These are phyloP conservation scores for Colletotrichum viniferum DNA, from an alignment of 2,329 filamentous ascomycete genomes.

Conservation along the genomic window DNA sequence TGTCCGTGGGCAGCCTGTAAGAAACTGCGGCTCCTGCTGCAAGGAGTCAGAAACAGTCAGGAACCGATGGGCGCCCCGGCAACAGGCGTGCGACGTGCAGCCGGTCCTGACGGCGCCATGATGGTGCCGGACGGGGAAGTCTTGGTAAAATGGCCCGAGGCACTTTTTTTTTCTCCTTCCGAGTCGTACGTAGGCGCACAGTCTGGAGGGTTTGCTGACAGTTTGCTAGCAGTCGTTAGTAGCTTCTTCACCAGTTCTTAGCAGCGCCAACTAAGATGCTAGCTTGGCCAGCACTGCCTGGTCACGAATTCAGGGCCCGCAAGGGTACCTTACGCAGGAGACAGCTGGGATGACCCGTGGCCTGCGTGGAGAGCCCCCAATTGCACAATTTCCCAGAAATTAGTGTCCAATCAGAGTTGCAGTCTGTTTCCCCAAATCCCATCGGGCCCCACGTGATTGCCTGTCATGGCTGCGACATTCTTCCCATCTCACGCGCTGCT, in stretches of 20 bases:
- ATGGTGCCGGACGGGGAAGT: constrained; percentile 7
- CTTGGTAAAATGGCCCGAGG: constrained; percentile 3
- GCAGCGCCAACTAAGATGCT: background rate
- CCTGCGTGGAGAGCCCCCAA: constrained; percentile 21
- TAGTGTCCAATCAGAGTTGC: constrained; percentile 26
- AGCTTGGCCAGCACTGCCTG: background rate
- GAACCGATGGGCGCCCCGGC: constrained; percentile 14
- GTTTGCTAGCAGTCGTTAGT: background rate
- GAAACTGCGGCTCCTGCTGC: background rate
- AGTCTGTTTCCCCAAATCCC: constrained; percentile 11
- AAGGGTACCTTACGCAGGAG: constrained; percentile 23
- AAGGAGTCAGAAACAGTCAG: constrained; percentile 7
- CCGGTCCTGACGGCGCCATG: background rate
- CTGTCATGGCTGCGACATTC: constrained; percentile 29
- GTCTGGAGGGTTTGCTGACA: background rate
- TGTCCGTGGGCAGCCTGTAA: background rate
- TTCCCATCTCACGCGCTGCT: background rate
- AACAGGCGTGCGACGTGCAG: constrained; percentile 13
- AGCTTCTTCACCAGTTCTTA: background rate
- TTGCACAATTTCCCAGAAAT: constrained; percentile 30
- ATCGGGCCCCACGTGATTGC: constrained; percentile 34
- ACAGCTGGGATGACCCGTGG: constrained; percentile 24
- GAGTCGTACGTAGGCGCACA: background rate
- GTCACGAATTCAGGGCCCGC: background rate
- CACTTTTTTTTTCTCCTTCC: background rate